Base-by-base conservation (phyloP, 352 stramenopile species). In the Pythium folliculosum region DNA sequence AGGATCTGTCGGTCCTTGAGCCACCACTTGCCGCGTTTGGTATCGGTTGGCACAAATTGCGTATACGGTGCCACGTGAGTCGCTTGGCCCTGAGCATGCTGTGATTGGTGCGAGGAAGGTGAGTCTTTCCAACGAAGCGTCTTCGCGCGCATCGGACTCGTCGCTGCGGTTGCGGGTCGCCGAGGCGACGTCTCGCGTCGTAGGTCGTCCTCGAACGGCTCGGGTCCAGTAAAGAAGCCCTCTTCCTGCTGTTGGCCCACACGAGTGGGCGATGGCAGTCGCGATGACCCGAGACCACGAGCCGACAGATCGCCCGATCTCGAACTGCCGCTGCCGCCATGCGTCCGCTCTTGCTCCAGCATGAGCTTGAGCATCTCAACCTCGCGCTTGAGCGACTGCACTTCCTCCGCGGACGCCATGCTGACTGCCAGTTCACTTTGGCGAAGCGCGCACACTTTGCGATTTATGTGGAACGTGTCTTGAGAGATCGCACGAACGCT, bases 21-120 rank as follows among this genome's bases (percentile, higher is more conserved):
- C 77, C 77, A 88, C 83, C 83, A 92, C 65, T 90, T 92, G 55
- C 78, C 83, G 14, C 77, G 71, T 27, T 80, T 81, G 0, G 70
- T 76, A 60, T 78, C 73, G 32, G 85, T 72, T 7, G 73, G 67
- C 0, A 77, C 63, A 50, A 87, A 78, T 38, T 85, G 65, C n/a
- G 78, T 52, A 43, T 76, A 64, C 14, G 30, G 64, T 23, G 58
- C 35, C 6, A 6, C 12, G 6, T 40, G 35, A 40, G 12, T 6
- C 6, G 35, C 35, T 6, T 40, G 35, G 35, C 35, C 35, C 6
- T 40, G 35, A 40, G 12, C 6, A 40, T 12, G 6, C 35, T 69
- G 49, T n/a, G 57, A 56, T 30, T 44, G 48, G 16, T 63, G 55
- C 7, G 52, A 35, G 12, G 55, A 43, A 2, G 12, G 5, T 16